Conservation (phyloP, 352 stramenopile species). For the Phytophthora fragariaefolia region DNA sequence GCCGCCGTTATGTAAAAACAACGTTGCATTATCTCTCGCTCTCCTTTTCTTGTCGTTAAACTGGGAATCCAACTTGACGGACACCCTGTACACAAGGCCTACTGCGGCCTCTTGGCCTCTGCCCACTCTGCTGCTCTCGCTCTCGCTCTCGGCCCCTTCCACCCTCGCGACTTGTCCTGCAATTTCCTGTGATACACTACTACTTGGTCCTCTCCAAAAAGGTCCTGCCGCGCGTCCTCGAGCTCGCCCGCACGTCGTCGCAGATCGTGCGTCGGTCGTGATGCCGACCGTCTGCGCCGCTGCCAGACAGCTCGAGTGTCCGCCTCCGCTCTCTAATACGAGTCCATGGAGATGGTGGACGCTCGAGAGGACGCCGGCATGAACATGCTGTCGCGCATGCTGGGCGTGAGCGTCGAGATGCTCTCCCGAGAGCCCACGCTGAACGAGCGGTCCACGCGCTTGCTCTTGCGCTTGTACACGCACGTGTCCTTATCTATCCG, state of each 20-base stretch:
- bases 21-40: slow-evolving; percentile 43
- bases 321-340: slow-evolving; percentile 35
- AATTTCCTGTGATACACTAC: slow-evolving; percentile 47
- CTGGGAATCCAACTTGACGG: slow-evolving; percentile 33
- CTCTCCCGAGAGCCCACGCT: slow-evolving; percentile 73
- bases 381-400: slow-evolving; percentile 82
- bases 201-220: slow-evolving; percentile 35
- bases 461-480: slow-evolving; percentile 91
- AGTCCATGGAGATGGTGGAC: slow-evolving; percentile 76
- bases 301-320: not conserved
- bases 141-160: not conserved
- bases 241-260: slow-evolving; percentile 8
- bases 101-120: not conserved
- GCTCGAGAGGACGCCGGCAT: slow-evolving; percentile 57
- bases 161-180: slow-evolving; percentile 21
- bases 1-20: slow-evolving; percentile 40
- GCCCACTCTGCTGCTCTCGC: slow-evolving; percentile 6
- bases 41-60: slow-evolving; percentile 34
- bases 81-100: slow-evolving; percentile 38
- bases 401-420: slow-evolving; percentile 80
- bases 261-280: slow-evolving; percentile 4
- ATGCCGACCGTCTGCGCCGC: slow-evolving; percentile 7
- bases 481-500: slow-evolving; percentile 91
- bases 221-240: slow-evolving; percentile 5
- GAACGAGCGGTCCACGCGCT: slow-evolving; percentile 72